A percentile compares a stretch with the other conserved stretches of the same genome.
Evolutionary conservation across 371 early-diverging fungal species (phyloP).

Genomic region (Mycotypha africana): DNA sequence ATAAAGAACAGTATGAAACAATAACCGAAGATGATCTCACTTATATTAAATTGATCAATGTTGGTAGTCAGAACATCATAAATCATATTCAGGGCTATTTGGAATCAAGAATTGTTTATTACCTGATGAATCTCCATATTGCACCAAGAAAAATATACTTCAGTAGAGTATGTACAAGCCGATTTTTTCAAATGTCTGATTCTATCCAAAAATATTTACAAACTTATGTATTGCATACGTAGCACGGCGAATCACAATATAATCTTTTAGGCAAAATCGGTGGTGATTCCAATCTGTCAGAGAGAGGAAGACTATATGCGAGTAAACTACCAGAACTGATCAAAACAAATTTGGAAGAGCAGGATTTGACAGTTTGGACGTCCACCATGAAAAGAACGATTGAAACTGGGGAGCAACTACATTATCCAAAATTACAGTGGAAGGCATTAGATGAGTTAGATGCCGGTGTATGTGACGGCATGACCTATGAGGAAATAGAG

Average conservation of each 20-base stretch:
- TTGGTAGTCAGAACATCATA: slow-evolving; percentile 86
- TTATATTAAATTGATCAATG: slow-evolving; percentile 92
- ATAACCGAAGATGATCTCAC: slow-evolving; percentile 72
- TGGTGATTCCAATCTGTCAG: slow-evolving; percentile 89
- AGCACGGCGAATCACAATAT: slow-evolving; percentile 91
- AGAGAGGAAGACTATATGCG: slow-evolving; percentile 86
- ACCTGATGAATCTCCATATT: slow-evolving; percentile 97
- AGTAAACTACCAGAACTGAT: slow-evolving; percentile 79
- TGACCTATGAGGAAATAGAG: slow-evolving; percentile 98
- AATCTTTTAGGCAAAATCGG: slow-evolving; percentile 90
- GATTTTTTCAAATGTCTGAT: not conserved
- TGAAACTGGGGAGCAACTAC: slow-evolving; percentile 77
- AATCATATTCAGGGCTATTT: slow-evolving; percentile 91
- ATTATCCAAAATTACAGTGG: slow-evolving; percentile 86
- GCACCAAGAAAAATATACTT: slow-evolving; percentile 91
- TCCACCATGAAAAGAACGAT: slow-evolving; percentile 90
- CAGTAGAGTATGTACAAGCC: slow-evolving; percentile 47
- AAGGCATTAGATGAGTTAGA: slow-evolving; percentile 97
- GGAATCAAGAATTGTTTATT: slow-evolving; percentile 93
- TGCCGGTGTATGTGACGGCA: slow-evolving; percentile 96
- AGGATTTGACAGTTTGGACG: slow-evolving; percentile 89
- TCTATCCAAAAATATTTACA: too few species aligned
- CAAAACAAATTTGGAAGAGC: slow-evolving; percentile 57
- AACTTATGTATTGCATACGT: slow-evolving; percentile 9
- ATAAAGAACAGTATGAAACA: slow-evolving; percentile 86